phyloP scores from a whole-genome alignment of 2,329 filamentous ascomycete genomes.

The Chrysoporthe austroafricana region DNA sequence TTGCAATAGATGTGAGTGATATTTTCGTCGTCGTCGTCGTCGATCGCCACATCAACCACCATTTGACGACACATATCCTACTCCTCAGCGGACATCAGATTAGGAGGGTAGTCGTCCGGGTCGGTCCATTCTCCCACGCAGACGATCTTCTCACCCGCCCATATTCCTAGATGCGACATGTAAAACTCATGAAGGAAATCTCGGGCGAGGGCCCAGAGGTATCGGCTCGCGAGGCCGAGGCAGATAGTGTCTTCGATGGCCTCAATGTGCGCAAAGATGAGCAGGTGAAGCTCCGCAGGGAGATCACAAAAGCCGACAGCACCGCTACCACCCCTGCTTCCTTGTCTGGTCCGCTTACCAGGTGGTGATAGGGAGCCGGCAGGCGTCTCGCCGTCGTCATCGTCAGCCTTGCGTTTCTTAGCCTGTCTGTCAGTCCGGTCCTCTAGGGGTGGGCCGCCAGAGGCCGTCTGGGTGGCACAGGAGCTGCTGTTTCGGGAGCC shows the following conservation, averaged over 20 bases:
- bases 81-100: neutral
- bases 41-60: neutral
- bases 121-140: slow-evolving; percentile 33
- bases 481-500: no score
- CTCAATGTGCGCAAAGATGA: neutral
- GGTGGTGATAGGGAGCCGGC: no score
- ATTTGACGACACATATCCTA: neutral
- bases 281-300: neutral
- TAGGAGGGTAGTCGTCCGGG: slow-evolving; percentile 9
- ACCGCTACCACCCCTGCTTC: no score
- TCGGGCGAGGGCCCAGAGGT: neutral
- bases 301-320: neutral
- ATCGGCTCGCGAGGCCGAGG: slow-evolving; percentile 1
- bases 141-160: slow-evolving; percentile 37
- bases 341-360: no score
- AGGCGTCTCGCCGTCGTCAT: no score
- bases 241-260: neutral
- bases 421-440: no score
- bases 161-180: slow-evolving; percentile 32
- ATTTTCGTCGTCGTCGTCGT: no score
- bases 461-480: no score
- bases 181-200: slow-evolving; percentile 27
- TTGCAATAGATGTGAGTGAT: neutral
- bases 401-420: no score
- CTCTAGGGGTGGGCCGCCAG: no score